Percentiles rank a stretch among this genome's conserved stretches.
These are phyloP conservation scores for Coniferiporia weirii DNA, from an alignment of 1,284 basidiomycete genomes.

Conservation along the genomic window DNA sequence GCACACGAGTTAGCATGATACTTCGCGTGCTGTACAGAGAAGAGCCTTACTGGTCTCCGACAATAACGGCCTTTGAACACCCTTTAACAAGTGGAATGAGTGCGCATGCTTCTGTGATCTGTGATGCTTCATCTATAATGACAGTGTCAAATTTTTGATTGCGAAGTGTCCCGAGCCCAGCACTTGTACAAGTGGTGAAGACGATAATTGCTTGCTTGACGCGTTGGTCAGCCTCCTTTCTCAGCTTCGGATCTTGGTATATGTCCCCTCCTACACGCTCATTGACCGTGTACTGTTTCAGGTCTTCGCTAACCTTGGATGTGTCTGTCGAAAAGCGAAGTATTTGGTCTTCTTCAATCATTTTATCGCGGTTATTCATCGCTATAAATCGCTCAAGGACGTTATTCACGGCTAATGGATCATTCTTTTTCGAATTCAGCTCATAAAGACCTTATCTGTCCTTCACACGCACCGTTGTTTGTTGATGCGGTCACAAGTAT, in stretches of 20 bases:
- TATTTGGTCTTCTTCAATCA: conserved; percentile 49
- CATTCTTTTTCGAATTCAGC: too few relatives aligned
- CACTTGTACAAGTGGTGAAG: conserved; percentile 62
- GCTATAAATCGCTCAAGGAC: conserved; percentile 34
- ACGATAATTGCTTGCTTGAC: conserved; percentile 49
- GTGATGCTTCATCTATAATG: conserved; percentile 63
- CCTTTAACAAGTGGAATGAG: conserved; percentile 64
- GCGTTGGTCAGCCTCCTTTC: conserved; percentile 52
- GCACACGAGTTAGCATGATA: background rate
- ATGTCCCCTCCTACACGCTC: conserved; percentile 56
- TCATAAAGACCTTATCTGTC: too few relatives aligned
- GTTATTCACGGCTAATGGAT: too few relatives aligned
- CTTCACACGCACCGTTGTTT: conserved; percentile 45
- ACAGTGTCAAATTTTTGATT: conserved; percentile 55
- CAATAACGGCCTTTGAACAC: conserved; percentile 48
- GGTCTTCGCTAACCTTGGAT: conserved; percentile 49
- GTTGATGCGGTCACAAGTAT: conserved; percentile 67
- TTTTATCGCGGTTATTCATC: conserved; percentile 46
- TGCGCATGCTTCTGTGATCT: conserved; percentile 57
- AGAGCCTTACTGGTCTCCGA: conserved; percentile 58
- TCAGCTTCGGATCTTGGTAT: conserved; percentile 50
- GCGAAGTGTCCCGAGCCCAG: conserved; percentile 52
- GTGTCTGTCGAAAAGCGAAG: conserved; percentile 61
- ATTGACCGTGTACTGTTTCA: conserved; percentile 56
- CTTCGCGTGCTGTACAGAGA: background rate